A percentile compares a stretch with the other conserved stretches of the same genome.
These are phyloP conservation scores for Vicia faba DNA, from an alignment of 306 rosid species.

Conservation along the genomic window DNA sequence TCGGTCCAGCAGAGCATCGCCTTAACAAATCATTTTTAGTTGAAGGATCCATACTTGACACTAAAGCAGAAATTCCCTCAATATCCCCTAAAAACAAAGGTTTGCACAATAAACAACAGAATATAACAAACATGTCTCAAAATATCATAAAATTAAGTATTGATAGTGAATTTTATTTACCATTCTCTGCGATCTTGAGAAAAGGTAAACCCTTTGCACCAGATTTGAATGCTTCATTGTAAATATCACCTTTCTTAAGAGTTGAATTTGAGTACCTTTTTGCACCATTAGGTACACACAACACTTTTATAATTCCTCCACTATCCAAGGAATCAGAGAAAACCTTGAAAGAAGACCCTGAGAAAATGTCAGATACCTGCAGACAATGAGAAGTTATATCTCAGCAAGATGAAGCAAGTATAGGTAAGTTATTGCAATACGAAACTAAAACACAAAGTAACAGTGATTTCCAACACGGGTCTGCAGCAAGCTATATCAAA, in stretches of 20 bases:
- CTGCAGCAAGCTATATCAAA: conserved; percentile 18
- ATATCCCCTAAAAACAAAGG: conserved; percentile 58
- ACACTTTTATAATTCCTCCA: conserved; percentile 77
- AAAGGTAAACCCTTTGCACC: conserved; percentile 96
- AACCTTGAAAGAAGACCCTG: conserved; percentile 77
- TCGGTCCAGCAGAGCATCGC: conserved; percentile 63
- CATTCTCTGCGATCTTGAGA: conserved; percentile 79
- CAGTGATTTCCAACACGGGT: conserved; percentile 10
- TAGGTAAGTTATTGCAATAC: conserved; percentile 8
- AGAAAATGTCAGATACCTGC: conserved; percentile 84
- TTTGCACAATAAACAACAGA: conserved; percentile 26
- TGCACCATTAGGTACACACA: conserved; percentile 79
- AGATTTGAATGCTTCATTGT: conserved; percentile 69
- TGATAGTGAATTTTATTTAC: conserved; percentile 44
- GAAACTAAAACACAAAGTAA: conserved; percentile 23
- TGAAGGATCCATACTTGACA: conserved; percentile 71
- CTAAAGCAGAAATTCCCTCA: conserved; percentile 84
- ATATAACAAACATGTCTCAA: conserved; percentile 20
- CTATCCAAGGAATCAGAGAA: conserved; percentile 75
- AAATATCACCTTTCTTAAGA: conserved; percentile 86
- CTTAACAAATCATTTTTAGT: conserved; percentile 53
- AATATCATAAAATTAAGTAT: conserved; percentile 1
- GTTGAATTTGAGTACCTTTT: conserved; percentile 84
- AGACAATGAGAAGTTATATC: conserved; percentile 28
- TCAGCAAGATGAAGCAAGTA: conserved; percentile 37